These are phyloP conservation scores for Pseudogymnoascus sp. DNA, from an alignment of 2,329 filamentous ascomycete genomes.

Conservation along the genomic window DNA sequence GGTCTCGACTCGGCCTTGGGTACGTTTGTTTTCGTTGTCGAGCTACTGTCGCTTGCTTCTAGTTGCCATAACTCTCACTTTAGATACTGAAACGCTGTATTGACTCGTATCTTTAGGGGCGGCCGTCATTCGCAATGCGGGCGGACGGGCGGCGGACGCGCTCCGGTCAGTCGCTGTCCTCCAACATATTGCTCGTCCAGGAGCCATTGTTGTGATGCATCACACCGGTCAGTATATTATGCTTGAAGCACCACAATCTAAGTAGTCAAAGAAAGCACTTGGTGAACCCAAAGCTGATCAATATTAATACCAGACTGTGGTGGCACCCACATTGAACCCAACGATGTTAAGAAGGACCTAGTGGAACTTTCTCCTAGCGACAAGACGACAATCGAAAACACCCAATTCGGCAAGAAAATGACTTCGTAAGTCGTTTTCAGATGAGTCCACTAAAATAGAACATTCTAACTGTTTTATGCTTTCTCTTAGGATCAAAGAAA, in stretches of 20 bases:
- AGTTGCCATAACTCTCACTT: too few species aligned
- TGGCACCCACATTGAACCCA: constrained; percentile 19
- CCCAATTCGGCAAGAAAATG: constrained; percentile 19
- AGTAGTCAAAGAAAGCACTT: neutral
- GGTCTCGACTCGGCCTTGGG: constrained; percentile 17
- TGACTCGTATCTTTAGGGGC: constrained; percentile 11
- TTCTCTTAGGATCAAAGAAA: constrained; percentile 16
- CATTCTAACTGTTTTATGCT: neutral
- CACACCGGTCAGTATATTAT: constrained; percentile 16
- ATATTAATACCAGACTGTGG: constrained; percentile 15
- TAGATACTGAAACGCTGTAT: too few species aligned
- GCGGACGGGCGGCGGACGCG: constrained; percentile 18
- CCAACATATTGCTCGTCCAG: constrained; percentile 17
- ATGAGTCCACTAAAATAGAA: neutral
- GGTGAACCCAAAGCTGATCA: neutral
- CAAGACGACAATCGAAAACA: constrained; percentile 12
- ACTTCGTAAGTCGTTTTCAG: neutral
- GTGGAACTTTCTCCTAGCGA: constrained; percentile 15
- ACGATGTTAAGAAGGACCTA: constrained; percentile 15
- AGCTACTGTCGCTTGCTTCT: too few species aligned
- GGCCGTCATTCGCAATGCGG: constrained; percentile 20
- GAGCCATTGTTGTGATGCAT: constrained; percentile 21
- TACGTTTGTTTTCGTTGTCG: neutral
- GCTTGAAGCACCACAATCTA: neutral
- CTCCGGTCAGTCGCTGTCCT: constrained; percentile 17